Conservation (phyloP, 2,329 filamentous ascomycete genomes). For the Exophiala xenobiotica region DNA sequence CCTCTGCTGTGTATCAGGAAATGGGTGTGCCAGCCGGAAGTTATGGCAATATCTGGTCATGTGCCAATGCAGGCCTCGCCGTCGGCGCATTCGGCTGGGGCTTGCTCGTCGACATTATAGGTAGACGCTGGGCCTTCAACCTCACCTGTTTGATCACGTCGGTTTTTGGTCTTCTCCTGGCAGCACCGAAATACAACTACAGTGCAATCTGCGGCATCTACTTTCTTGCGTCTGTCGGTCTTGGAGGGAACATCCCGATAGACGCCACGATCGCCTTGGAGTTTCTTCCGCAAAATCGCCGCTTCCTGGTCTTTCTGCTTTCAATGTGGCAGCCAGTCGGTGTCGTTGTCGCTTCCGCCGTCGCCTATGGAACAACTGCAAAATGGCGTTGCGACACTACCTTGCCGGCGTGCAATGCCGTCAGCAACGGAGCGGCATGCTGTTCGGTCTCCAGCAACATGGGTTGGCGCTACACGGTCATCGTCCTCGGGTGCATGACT, state of each 20-base stretch:
- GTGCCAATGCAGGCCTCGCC: conserved; percentile 74
- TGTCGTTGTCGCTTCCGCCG: conserved; percentile 67
- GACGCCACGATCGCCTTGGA: conserved; percentile 52
- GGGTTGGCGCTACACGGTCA: conserved; percentile 56
- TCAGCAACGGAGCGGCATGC: conserved; percentile 15
- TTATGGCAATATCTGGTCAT: conserved; percentile 10
- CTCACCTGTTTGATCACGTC: conserved; percentile 72
- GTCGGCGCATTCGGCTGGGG: conserved; percentile 75
- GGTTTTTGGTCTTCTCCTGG: conserved; percentile 61
- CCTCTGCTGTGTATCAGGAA: conserved; percentile 4
- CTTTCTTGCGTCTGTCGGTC: conserved; percentile 49
- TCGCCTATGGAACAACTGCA: conserved; percentile 66
- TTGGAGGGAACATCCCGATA: conserved; percentile 34
- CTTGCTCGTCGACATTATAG: conserved; percentile 74
- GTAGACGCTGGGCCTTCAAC: conserved; percentile 75
- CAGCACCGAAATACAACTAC: conserved; percentile 37
- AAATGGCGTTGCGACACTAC: conserved; percentile 52
- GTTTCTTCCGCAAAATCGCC: conserved; percentile 53
- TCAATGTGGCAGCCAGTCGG: conserved; percentile 86
- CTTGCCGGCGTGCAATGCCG: conserved; percentile 17
- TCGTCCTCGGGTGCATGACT: conserved; percentile 70
- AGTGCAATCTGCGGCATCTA: conserved; percentile 54
- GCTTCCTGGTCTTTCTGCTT: conserved; percentile 69
- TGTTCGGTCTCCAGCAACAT: conserved; percentile 23
- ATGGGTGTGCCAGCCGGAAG: conserved; percentile 2